Percentiles rank a stretch among this genome's conserved stretches.
These are phyloP conservation scores for Hapsidospora chrysogenum DNA, from an alignment of 495 filamentous ascomycete genomes.

Conservation along the genomic window DNA sequence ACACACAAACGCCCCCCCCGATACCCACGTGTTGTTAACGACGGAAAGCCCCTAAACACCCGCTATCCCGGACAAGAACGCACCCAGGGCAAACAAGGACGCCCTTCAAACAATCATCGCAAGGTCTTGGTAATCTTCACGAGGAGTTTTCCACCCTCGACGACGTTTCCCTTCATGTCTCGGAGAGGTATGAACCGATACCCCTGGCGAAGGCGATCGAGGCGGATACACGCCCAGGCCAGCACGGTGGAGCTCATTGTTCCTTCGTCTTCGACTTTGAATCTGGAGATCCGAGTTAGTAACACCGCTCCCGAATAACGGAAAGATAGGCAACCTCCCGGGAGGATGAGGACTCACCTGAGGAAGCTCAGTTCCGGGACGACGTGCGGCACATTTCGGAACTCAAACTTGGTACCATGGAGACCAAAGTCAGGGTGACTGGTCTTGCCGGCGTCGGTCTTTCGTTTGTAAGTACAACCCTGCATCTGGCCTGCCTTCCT, in stretches of 20 bases:
- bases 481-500: conserved; percentile 4
- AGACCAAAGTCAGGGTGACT: conserved; percentile 24
- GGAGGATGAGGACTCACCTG: conserved; percentile 18
- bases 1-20: background rate
- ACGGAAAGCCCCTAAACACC: background rate
- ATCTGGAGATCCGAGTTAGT: too few species aligned
- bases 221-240: conserved; percentile 77
- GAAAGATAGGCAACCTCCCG: background rate
- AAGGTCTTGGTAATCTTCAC: conserved; percentile 38
- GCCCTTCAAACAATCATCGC: conserved; percentile 9
- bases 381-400: conserved; percentile 19
- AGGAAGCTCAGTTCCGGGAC: conserved; percentile 30
- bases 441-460: conserved; percentile 15
- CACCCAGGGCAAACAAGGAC: background rate
- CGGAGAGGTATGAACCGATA: conserved; percentile 60
- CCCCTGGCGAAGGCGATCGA: conserved; percentile 64
- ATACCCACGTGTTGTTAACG: background rate
- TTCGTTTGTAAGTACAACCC: conserved; percentile 14
- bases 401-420: conserved; percentile 15
- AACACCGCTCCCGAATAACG: background rate
- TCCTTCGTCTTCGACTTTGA: conserved; percentile 68
- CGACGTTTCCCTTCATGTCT: conserved; percentile 40
- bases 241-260: conserved; percentile 38
- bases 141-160: conserved; percentile 45
- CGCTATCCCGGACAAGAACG: background rate